A percentile compares a stretch with the other conserved stretches of the same genome.
These are phyloP conservation scores for Puccinia coronata DNA, from an alignment of 1,284 basidiomycete genomes.

Conservation along the genomic window DNA sequence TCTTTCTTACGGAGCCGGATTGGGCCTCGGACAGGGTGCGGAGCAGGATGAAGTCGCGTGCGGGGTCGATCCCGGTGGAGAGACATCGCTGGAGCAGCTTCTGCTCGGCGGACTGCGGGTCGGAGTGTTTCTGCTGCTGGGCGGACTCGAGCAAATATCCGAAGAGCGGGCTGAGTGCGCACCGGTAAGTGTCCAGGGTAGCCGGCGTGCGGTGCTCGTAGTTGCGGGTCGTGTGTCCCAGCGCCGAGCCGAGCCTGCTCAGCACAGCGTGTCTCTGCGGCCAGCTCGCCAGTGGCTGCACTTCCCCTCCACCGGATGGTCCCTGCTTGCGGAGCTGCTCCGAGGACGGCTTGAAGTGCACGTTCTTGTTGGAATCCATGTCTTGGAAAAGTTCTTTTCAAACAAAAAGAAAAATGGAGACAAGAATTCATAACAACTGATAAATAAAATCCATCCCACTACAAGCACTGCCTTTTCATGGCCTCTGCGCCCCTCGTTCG, in stretches of 20 bases:
- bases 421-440: too few relatives aligned
- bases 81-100: background rate
- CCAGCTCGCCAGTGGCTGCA: background rate
- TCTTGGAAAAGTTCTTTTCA: too few relatives aligned
- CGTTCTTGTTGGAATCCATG: conserved; percentile 3
- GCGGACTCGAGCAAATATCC: background rate
- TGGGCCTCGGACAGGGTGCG: background rate
- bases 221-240: background rate
- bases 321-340: background rate
- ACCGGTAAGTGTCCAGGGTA: background rate
- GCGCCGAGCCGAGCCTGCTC: background rate
- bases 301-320: too few relatives aligned
- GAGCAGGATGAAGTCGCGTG: conserved; percentile 2
- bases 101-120: background rate
- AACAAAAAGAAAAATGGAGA: too few relatives aligned
- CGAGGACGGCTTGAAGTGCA: background rate
- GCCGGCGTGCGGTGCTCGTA: conserved; percentile 5
- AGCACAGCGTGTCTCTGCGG: background rate
- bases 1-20: background rate
- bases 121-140: background rate
- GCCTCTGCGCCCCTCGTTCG: too few relatives aligned
- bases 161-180: background rate
- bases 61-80: background rate
- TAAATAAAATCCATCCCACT: too few relatives aligned
- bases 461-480: too few relatives aligned